phyloP scores from a whole-genome alignment of 208 protist species.

The Trypanosoma platydactyli region DNA sequence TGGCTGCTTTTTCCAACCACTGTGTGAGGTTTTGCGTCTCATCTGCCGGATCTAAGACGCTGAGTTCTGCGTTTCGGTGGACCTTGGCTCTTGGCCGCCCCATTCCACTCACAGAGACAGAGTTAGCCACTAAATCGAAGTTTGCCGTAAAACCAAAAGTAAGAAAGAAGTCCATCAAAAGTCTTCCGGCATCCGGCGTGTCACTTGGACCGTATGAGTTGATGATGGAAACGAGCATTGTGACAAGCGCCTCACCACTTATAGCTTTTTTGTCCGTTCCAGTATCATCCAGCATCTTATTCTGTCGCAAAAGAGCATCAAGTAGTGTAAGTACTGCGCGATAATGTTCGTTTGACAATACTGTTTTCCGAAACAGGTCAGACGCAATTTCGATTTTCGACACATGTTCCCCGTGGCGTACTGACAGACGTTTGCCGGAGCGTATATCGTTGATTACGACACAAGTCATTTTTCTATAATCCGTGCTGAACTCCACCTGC shows the following conservation, averaged over 20 bases:
- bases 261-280: slow-evolving; percentile 28
- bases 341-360: slow-evolving; percentile 23
- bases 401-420: slow-evolving; percentile 42
- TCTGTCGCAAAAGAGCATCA: slow-evolving; percentile 42
- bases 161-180: slow-evolving; percentile 50
- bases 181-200: slow-evolving; percentile 28
- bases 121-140: slow-evolving; percentile 36
- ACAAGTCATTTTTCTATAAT: slow-evolving; percentile 39
- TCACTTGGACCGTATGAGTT: slow-evolving; percentile 40
- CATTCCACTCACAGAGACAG: slow-evolving; percentile 31
- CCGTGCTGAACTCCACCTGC: slow-evolving; percentile 35
- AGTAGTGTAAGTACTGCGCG: slow-evolving; percentile 28
- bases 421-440: slow-evolving; percentile 32
- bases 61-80: slow-evolving; percentile 38
- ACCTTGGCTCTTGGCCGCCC: slow-evolving; percentile 22
- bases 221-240: slow-evolving; percentile 44
- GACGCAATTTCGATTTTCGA: slow-evolving; percentile 20
- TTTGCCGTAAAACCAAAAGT: slow-evolving; percentile 47
- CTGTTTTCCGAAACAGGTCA: slow-evolving; percentile 13
- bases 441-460: slow-evolving; percentile 30
- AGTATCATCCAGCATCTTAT: slow-evolving; percentile 43
- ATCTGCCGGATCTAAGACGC: slow-evolving; percentile 37
- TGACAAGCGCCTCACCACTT: slow-evolving; percentile 39
- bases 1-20: slow-evolving; percentile 30
- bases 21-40: slow-evolving; percentile 33